Conservation (phyloP, 139 green algal genomes). For the Dunaliella primolecta region DNA sequence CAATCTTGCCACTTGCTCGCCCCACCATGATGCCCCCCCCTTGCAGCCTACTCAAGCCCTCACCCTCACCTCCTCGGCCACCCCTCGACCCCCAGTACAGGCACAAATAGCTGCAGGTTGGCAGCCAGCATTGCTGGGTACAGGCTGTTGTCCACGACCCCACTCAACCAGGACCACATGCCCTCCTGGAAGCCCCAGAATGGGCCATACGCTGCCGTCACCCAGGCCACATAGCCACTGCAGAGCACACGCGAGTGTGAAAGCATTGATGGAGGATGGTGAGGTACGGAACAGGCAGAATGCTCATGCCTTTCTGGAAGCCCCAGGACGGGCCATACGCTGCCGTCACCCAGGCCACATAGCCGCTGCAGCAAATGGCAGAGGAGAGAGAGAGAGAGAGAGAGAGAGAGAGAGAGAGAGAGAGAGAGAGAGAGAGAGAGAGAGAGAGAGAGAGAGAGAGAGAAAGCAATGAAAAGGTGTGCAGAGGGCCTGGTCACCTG, state of each 20-base stretch:
- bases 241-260: not conserved
- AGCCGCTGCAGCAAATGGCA: too few relatives aligned
- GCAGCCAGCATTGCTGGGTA: conserved; percentile 94
- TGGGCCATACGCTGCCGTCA: conserved; percentile 91
- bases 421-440: too few relatives aligned
- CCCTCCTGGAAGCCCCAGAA: conserved; percentile 96
- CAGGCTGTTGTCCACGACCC: conserved; percentile 92
- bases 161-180: conserved; percentile 84
- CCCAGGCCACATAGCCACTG: conserved; percentile 91
- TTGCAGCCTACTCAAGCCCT: too few relatives aligned
- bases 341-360: conserved; percentile 94
- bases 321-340: conserved; percentile 96
- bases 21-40: too few relatives aligned
- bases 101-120: conserved; percentile 80
- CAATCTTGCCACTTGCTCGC: too few relatives aligned
- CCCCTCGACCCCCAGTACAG: conserved; percentile 32
- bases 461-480: too few relatives aligned
- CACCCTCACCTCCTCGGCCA: not conserved
- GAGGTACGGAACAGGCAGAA: too few relatives aligned
- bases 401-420: too few relatives aligned
- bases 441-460: too few relatives aligned
- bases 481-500: too few relatives aligned
- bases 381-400: too few relatives aligned
- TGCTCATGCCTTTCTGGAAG: conserved; percentile 90
- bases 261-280: not conserved